Base-by-base conservation (phyloP, 1,284 basidiomycete genomes). In the Austropuccinia psidii region DNA sequence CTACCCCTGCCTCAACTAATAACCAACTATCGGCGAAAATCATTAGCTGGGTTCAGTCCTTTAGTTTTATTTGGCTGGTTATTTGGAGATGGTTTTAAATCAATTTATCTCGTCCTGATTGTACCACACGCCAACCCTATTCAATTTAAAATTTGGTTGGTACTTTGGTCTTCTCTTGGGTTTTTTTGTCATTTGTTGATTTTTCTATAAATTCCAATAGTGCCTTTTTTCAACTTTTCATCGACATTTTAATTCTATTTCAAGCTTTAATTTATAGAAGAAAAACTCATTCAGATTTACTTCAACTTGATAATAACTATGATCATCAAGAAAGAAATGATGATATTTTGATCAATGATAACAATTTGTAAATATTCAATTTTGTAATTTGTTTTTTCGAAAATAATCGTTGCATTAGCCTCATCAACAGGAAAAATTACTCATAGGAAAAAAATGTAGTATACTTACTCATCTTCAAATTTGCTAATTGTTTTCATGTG, bases 1-100 rank as follows among this genome's bases (percentile, higher is more conserved):
- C 79, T 85, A 0, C 84, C 84, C 0, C 81, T 85, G 60, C 84
- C 84, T 0, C 84, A 85, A 76, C 81, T 84, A 41, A 78, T 85
- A 62, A 78, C 81, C 39, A 85, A 85, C 75, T 82, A 80, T 60
- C 76, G 78, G 7, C 78, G 83, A 39, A 83, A 83, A 75, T 81
- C 80, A 15, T 82, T 84, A 8, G 83, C 83, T 15, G 84, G 84
- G 0, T 83, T 85, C 77, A 77, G 83, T 29, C 76, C 80, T 8
- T 80, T 80, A 0, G 84, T 84, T 0, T 78, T 84, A 2, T 79
- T 80, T 0, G 81, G 81, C 4, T 83, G 83, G 83, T 78, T 83
- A 37, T 79, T 81, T 39, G 82, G 82, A 19, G 82, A 82, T 74
- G 43, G 77, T 1, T 83, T 81, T 79, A 83, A 83, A 80, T 82